Base-by-base conservation (phyloP, 805 yeast species). In the Lipomyces spencermartinsiae region DNA sequence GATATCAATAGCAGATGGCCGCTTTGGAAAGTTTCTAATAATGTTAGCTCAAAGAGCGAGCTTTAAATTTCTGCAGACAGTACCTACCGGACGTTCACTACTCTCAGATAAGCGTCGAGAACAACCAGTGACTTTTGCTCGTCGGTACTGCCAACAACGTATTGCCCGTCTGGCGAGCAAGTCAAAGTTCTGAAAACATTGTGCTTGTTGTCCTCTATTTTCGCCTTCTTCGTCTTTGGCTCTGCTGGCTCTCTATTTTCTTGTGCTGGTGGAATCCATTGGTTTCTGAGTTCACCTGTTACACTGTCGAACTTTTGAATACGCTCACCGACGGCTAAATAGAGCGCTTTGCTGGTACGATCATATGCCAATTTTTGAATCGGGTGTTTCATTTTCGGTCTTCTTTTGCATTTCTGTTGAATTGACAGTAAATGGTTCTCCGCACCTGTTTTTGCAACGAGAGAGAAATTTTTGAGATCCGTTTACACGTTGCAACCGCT, bases 1-100 rank as follows among this genome's bases (percentile, higher is more conserved):
- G 0, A 87, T 79, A 7, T 91, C 82, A 22, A 93, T 82, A 1
- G 97, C 88, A 73, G 92, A 89, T n/a, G 98, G 98, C 78, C 98
- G 87, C 78, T 94, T 94, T 49, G 97, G 93, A 75, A 92, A 89
- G 4, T 85, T 84, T 76, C 92, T 53, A 53, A 8, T 94, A 74
- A 94, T 86, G 75, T 90, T 89, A 64, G 86, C 81, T 16, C 37
- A 34, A 5, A 61, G 64, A 6, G 12, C 57, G 31, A 62, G 29
- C 14, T 55, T 58, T n/a, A 16, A 16, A 43, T n/a, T 43, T 16
- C n/a, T 9, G n/a, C 2, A 16, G 34, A 16, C 2, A 51, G 22
- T 16, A n/a, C 60, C 7, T 31, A 60, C 65, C 71, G 39, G 14
- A 54, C 12, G 39, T 46, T 22, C 10, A 49, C 34, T 46, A 61